phyloP scores from a whole-genome alignment of 176 grass and related monocot species.

The Microstegium vimineum region DNA sequence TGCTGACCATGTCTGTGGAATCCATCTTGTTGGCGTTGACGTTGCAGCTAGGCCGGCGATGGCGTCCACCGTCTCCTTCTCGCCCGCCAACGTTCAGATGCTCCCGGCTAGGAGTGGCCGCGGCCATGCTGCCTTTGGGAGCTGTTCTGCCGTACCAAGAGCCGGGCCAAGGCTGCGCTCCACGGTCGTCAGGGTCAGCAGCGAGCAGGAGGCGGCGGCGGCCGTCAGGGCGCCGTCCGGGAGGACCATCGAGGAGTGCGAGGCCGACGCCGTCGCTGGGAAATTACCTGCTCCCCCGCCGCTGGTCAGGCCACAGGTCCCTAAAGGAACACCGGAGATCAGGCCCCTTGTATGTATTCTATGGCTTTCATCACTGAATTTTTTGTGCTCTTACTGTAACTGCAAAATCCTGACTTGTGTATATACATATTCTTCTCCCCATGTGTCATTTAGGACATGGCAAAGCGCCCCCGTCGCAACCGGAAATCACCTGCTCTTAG shows the following conservation, averaged over 20 bases:
- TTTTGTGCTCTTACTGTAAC: neutral
- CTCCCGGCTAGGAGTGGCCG: constrained; percentile 37
- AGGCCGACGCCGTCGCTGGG: constrained; percentile 82
- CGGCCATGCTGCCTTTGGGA: constrained; percentile 33
- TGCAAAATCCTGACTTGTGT: constrained; percentile 1
- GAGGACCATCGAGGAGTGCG: constrained; percentile 88
- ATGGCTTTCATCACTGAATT: neutral
- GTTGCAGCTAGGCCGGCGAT: constrained; percentile 36
- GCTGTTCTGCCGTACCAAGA: constrained; percentile 25
- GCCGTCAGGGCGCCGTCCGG: constrained; percentile 56
- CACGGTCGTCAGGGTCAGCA: constrained; percentile 55
- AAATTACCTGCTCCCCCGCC: constrained; percentile 57
- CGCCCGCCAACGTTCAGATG: constrained; percentile 53
- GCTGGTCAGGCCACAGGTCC: constrained; percentile 47
- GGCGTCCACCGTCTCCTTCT: constrained; percentile 67
- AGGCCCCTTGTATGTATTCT: constrained; percentile 55
- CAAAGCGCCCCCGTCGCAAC: constrained; percentile 84
- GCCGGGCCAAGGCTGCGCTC: constrained; percentile 21
- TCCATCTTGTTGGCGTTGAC: neutral
- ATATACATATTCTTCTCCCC: neutral
- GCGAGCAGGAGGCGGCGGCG: constrained; percentile 42
- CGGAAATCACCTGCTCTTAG: constrained; percentile 70
- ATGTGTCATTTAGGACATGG: constrained; percentile 41
- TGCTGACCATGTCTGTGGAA: constrained; percentile 15
- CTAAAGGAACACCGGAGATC: constrained; percentile 77